Base-by-base conservation (phyloP, 768 basidiomycete genomes). In the Rhizopogon vinicolor region DNA sequence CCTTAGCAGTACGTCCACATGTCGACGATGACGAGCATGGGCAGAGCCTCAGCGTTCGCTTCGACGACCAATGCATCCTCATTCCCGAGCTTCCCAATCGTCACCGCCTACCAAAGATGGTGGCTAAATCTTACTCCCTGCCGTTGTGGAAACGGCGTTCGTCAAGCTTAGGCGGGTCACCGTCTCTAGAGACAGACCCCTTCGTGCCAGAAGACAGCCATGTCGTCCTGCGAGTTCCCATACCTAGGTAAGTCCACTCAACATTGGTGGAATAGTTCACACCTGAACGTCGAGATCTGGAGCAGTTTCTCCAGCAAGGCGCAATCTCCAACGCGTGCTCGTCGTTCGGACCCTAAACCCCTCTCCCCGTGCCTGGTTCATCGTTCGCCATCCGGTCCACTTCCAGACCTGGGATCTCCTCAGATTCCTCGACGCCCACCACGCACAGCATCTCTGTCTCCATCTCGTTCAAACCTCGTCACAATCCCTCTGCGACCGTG, bases 401-500 rank as follows among this genome's bases (percentile, higher is more conserved):
- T 58, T 22, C 46, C 46, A 16, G 19, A 2, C 19, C 51, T 18
- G 41, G 54, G 29, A 12, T 44, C 44, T 25, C 41, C 46, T 57
- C 64, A 49, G 58, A 56, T n/a, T 35, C 52, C 25, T 49, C 59
- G 41, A 55, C 67, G 48, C 52, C 44, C 44, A 41, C 57, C 53
- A 37, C 69, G 62, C 40, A 68, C 56, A 58, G 52, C 60, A 48
- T 60, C 60, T 52, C 62, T 56, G 56, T 68, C 66, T 44, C 74
- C 77, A 29, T 73, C 74, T 46, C 74, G 71, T 18, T 60, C 77
- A 14, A 68, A 76, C 41, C 57, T 69, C 25, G 59, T 74, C 31
- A 89, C 85, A 0, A 69, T 91, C 1, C 89, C 89, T 7, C 72
- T 91, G 14, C 83, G 89, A 42, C 75, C 83, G 12, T 91, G 89